Base-by-base conservation (phyloP, 1,284 basidiomycete genomes). In the Wallemia mellicola region DNA sequence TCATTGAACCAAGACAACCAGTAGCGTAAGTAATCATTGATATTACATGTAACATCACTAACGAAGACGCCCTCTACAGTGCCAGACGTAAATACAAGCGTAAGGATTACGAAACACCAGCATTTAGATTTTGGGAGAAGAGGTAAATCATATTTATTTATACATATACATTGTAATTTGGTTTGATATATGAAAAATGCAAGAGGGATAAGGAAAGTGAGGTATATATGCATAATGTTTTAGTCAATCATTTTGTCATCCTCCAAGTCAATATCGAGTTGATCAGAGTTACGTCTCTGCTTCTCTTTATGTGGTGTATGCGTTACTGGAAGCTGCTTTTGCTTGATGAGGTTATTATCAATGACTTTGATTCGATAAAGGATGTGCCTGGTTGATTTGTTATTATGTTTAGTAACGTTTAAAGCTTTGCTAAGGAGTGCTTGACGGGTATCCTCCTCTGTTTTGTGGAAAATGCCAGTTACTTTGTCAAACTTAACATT, bases 1-100 rank as follows among this genome's bases (percentile, higher is more conserved):
- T 85, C 33, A 71, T 85, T 27, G 85, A 87, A 66, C 82, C 85
- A 5, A 77, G 83, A 2, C 73, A 75, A 25, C 81, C 75, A 27
- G 78, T 86, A 57, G 63, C 81, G 83, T 87, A 68, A 63, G 85
- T 66, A 14, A n/a, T n/a, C n/a, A n/a, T 24, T 57, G 9, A 3
- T 22, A n/a, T 48, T 48, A 17, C 38, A 3, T 22, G 38, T 48
- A 7, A 3, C 38, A n/a, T n/a, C 5, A 5, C n/a, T 22, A 7
- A n/a, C 38, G 14, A 48, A 48, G 14, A 15, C 22, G 5, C 14
- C n/a, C 5, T n/a, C 9, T n/a, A n/a, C 38, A 48, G 38, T n/a
- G 9, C 38, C 19, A 48, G 22, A 48, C 38, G 38, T 48, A 48
- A 48, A 48, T 48, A 48, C 38, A 48, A 48, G 22, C 38, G 14